A percentile compares a stretch with the other conserved stretches of the same genome.
Evolutionary conservation across 2,329 filamentous ascomycete species (phyloP).

Genomic region (Fusarium sp.): DNA sequence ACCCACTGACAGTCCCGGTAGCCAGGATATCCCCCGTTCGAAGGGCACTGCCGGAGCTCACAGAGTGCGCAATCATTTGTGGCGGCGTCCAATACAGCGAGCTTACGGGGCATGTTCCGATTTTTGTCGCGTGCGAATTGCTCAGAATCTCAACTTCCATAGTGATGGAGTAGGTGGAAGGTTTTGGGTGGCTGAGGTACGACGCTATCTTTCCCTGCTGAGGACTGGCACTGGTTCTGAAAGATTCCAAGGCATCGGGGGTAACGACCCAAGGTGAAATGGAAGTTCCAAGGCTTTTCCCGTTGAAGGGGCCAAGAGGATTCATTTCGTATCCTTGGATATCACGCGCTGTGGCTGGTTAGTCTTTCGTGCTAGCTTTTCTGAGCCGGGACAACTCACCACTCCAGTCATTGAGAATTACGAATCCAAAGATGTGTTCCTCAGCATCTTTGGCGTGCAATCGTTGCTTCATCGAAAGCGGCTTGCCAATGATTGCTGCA

Average conservation of each 20-base stretch:
- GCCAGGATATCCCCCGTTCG: conserved; percentile 57
- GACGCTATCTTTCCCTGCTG: conserved; percentile 10
- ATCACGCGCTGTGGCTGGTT: conserved; percentile 63
- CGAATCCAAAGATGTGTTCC: conserved; percentile 75
- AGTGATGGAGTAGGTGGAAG: conserved; percentile 54
- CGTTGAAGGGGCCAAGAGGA: conserved; percentile 73
- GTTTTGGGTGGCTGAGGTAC: conserved; percentile 55
- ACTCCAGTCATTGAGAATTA: conserved; percentile 75
- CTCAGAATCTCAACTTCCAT: conserved; percentile 51
- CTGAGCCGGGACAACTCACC: conserved; percentile 52
- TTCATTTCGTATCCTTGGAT: conserved; percentile 75
- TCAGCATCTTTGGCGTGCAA: conserved; percentile 64
- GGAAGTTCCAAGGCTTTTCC: conserved; percentile 72
- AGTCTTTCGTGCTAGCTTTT: not conserved
- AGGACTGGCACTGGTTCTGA: conserved; percentile 55
- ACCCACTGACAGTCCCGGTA: conserved; percentile 60
- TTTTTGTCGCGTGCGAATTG: conserved; percentile 7
- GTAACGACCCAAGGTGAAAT: conserved; percentile 76
- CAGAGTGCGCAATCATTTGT: conserved; percentile 33
- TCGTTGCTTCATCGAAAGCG: conserved; percentile 53
- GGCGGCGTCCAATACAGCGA: conserved; percentile 28
- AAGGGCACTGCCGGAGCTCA: conserved; percentile 27
- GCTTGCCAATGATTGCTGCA: conserved; percentile 62
- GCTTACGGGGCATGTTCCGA: conserved; percentile 17
- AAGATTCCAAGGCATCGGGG: conserved; percentile 72